These are phyloP conservation scores for Curvularia eragrostidis DNA, from an alignment of 2,329 filamentous ascomycete genomes.

Conservation along the genomic window DNA sequence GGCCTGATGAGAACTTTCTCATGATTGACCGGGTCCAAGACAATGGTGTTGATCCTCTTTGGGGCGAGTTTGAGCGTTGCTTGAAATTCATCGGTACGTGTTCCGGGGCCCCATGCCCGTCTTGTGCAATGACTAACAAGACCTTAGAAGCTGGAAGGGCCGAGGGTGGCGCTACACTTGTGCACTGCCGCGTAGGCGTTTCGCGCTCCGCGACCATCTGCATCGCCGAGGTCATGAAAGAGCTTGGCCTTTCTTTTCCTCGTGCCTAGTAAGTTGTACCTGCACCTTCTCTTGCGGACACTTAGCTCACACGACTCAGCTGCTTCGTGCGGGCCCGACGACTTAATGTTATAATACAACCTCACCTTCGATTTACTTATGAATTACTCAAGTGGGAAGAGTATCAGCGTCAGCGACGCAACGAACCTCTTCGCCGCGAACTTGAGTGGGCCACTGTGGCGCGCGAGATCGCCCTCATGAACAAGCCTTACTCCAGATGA, in stretches of 20 bases:
- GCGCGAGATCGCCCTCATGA: conserved; percentile 93
- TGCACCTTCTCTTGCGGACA: not conserved
- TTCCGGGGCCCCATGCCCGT: not conserved
- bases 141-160: conserved; percentile 74
- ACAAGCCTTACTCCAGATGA: conserved; percentile 84
- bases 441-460: conserved; percentile 90
- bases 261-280: conserved; percentile 73
- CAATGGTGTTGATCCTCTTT: conserved; percentile 93
- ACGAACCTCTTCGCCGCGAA: conserved; percentile 70
- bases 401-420: conserved; percentile 65
- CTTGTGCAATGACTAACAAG: conserved; percentile 16
- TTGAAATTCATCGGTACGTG: conserved; percentile 88
- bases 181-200: conserved; percentile 95
- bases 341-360: conserved; percentile 97
- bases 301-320: conserved; percentile 45
- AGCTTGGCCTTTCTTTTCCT: conserved; percentile 80
- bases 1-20: conserved; percentile 80
- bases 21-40: conserved; percentile 88
- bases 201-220: conserved; percentile 96
- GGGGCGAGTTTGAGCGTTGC: conserved; percentile 82
- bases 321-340: conserved; percentile 93
- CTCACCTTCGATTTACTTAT: conserved; percentile 89
- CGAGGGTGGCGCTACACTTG: conserved; percentile 82
- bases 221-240: conserved; percentile 97
- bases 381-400: conserved; percentile 98